phyloP scores from a whole-genome alignment of 768 basidiomycete genomes.

The Agrocybe praecox region DNA sequence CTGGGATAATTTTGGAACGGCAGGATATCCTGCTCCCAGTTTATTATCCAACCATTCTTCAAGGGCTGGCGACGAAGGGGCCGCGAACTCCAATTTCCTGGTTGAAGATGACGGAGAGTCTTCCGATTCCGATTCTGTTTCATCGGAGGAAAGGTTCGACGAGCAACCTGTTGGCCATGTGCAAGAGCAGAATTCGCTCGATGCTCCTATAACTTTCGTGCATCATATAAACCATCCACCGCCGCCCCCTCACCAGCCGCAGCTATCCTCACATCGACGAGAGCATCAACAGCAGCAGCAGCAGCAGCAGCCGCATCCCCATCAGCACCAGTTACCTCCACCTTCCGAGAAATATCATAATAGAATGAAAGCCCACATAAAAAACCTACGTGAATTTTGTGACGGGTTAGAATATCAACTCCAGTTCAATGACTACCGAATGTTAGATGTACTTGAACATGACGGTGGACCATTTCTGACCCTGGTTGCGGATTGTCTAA shows the following conservation, averaged over 20 bases:
- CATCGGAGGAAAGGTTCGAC: not conserved
- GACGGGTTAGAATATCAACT: slow-evolving; percentile 49
- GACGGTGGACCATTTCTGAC: slow-evolving; percentile 42
- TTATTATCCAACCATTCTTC: not conserved
- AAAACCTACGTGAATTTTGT: slow-evolving; percentile 45
- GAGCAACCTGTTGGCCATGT: not conserved
- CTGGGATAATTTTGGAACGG: slow-evolving; percentile 32
- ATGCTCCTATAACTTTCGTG: not conserved
- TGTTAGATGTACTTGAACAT: slow-evolving; percentile 43
- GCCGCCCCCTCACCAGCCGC: not conserved
- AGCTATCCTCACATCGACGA: not conserved
- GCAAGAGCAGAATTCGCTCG: not conserved
- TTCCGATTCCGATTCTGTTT: slow-evolving; percentile 2
- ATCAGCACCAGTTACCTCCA: slow-evolving; percentile 12
- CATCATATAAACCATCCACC: not conserved
- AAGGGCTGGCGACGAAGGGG: not conserved
- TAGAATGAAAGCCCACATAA: slow-evolving; percentile 44
- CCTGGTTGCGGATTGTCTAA: slow-evolving; percentile 40
- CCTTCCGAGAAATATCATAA: slow-evolving; percentile 29
- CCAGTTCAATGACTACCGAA: slow-evolving; percentile 45
- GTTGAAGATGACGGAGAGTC: slow-evolving; percentile 7
- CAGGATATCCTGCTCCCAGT: slow-evolving; percentile 1
- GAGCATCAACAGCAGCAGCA: not conserved
- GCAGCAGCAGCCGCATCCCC: slow-evolving; percentile 6
- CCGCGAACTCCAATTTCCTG: not conserved